These are phyloP conservation scores for Aechmea fasciata DNA, from an alignment of 176 grass and related monocot genomes.

Conservation along the genomic window DNA sequence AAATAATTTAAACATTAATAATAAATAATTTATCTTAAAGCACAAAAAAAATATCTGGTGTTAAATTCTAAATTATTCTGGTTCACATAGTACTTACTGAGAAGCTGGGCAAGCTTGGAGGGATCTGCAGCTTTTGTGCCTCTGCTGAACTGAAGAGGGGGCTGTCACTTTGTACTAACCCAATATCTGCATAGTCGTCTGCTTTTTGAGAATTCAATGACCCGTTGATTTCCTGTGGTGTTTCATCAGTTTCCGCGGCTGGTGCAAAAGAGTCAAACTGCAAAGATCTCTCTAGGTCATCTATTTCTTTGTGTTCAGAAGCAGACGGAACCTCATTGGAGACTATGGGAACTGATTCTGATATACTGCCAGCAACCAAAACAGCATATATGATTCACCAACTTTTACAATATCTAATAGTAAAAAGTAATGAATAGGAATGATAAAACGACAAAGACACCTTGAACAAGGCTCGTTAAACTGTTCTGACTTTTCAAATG, in stretches of 20 bases:
- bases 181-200: constrained; percentile 54
- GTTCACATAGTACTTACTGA: constrained; percentile 33
- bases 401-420: too few relatives aligned
- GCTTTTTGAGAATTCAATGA: constrained; percentile 34
- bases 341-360: constrained; percentile 26
- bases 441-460: too few relatives aligned
- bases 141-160: constrained; percentile 28
- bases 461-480: constrained; percentile 27
- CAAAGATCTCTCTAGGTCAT: constrained; percentile 39
- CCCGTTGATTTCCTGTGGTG: constrained; percentile 31
- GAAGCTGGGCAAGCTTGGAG: constrained; percentile 37
- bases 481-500: constrained; percentile 39
- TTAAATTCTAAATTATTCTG: neutral
- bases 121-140: constrained; percentile 31
- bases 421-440: too few relatives aligned
- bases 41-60: neutral
- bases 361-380: constrained; percentile 29
- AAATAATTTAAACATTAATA: neutral
- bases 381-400: too few relatives aligned
- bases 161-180: constrained; percentile 51
- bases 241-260: constrained; percentile 28
- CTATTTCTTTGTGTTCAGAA: constrained; percentile 29
- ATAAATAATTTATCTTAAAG: neutral
- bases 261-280: constrained; percentile 30
- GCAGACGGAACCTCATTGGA: constrained; percentile 20